phyloP scores from a whole-genome alignment of 805 yeast genomes.

The Candida berthetii region DNA sequence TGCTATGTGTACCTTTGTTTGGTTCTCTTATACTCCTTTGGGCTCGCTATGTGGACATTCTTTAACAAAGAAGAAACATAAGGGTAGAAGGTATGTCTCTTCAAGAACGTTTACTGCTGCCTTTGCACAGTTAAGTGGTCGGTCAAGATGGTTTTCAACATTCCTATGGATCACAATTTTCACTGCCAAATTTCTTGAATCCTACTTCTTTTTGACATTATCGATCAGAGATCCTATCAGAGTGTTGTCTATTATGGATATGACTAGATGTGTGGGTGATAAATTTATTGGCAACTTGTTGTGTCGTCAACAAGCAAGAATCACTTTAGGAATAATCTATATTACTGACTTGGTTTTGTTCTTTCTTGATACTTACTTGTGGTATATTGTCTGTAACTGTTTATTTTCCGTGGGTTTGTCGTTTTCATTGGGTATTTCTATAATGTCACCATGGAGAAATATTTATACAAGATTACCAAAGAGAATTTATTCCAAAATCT shows the following conservation, averaged over 20 bases:
- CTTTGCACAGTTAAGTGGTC: constrained; percentile 45
- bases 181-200: constrained; percentile 62
- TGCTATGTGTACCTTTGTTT: constrained; percentile 48
- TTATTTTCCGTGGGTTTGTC: constrained; percentile 65
- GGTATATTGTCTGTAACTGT: constrained; percentile 83
- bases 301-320: constrained; percentile 51
- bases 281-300: constrained; percentile 41
- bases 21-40: constrained; percentile 56
- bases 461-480: constrained; percentile 71
- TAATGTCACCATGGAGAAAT: constrained; percentile 87
- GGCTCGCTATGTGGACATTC: constrained; percentile 44
- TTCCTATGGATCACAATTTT: constrained; percentile 67
- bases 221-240: constrained; percentile 72
- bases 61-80: constrained; percentile 31
- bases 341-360: constrained; percentile 64
- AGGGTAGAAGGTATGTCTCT: constrained; percentile 40
- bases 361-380: constrained; percentile 75
- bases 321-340: constrained; percentile 47
- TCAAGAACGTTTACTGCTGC: constrained; percentile 56
- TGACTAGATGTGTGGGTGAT: constrained; percentile 64
- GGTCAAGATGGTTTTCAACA: constrained; percentile 54
- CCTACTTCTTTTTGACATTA: constrained; percentile 71
- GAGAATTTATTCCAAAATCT: constrained; percentile 65
- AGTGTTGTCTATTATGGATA: constrained; percentile 52
- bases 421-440: constrained; percentile 71